Evolutionary conservation across 2,329 filamentous ascomycete genomes (phyloP).

Genomic region (Penicillium palitans): DNA sequence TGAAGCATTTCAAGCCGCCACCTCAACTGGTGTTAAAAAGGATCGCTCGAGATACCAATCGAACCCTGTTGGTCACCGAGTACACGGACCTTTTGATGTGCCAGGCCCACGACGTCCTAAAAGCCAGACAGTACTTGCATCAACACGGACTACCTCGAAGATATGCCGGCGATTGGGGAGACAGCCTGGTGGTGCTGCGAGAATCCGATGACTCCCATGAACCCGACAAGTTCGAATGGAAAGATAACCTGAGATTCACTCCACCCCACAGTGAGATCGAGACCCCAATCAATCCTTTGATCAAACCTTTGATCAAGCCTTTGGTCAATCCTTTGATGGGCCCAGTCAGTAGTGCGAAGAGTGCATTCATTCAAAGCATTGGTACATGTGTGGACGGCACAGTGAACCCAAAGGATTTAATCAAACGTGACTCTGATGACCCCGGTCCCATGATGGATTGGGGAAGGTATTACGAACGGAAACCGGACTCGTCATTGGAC

Average conservation of each 20-base stretch:
- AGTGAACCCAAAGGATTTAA: not conserved
- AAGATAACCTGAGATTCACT: slow-evolving; percentile 9
- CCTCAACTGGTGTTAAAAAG: slow-evolving; percentile 32
- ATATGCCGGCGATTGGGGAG: slow-evolving; percentile 38
- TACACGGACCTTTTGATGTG: slow-evolving; percentile 33
- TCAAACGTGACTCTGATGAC: not conserved
- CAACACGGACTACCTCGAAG: slow-evolving; percentile 30
- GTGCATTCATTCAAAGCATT: not conserved
- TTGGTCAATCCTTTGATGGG: not conserved
- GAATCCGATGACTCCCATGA: slow-evolving; percentile 1
- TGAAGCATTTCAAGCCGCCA: slow-evolving; percentile 25
- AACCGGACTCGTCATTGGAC: not conserved
- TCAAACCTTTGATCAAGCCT: too few relatives aligned
- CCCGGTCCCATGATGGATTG: not conserved
- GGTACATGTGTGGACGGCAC: not conserved
- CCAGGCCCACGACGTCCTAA: slow-evolving; percentile 31
- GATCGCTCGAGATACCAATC: slow-evolving; percentile 22
- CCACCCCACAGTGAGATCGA: not conserved
- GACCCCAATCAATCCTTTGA: not conserved
- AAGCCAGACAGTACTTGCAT: slow-evolving; percentile 34
- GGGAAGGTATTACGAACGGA: slow-evolving; percentile 5
- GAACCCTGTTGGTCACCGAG: slow-evolving; percentile 1
- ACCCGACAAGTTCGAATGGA: slow-evolving; percentile 23
- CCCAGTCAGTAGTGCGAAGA: not conserved
- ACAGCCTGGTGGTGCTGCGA: slow-evolving; percentile 25